Evolutionary conservation across 768 basidiomycete genomes (phyloP).

Genomic region (Leucocoprinus birnbaumii): DNA sequence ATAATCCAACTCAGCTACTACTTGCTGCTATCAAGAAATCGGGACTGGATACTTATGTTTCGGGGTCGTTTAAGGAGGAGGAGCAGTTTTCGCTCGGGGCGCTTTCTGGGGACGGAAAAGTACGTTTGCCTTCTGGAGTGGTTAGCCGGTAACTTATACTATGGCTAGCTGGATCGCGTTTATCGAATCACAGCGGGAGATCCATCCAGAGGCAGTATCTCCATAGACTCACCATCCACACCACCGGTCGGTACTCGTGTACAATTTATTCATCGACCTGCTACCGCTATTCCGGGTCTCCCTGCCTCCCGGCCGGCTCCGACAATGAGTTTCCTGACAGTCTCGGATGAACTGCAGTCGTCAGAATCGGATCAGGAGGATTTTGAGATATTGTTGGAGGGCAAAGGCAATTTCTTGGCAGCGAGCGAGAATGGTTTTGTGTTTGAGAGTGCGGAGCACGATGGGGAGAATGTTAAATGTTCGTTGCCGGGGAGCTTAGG

Average conservation of each 20-base stretch:
- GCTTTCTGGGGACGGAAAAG: conserved; percentile 24
- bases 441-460: conserved; percentile 13
- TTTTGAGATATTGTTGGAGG: conserved; percentile 17
- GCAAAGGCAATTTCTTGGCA: conserved; percentile 37
- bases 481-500: conserved; percentile 2
- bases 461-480: conserved; percentile 6
- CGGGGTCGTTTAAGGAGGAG: conserved; percentile 45
- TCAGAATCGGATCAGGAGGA: background rate
- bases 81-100: conserved; percentile 56
- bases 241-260: conserved; percentile 49
- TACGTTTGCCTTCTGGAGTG: too few species aligned
- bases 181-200: conserved; percentile 68
- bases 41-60: conserved; percentile 18
- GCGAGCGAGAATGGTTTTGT: conserved; percentile 57
- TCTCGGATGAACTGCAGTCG: conserved; percentile 12
- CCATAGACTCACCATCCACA: conserved; percentile 51
- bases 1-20: conserved; percentile 62
- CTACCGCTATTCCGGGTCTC: conserved; percentile 14
- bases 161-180: conserved; percentile 47
- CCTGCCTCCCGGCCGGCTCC: background rate
- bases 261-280: conserved; percentile 43
- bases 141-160: too few species aligned
- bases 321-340: conserved; percentile 15
- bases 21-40: conserved; percentile 46
- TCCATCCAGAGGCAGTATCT: conserved; percentile 62